These are phyloP conservation scores for Mycena galopus DNA, from an alignment of 768 basidiomycete species.

Conservation along the genomic window DNA sequence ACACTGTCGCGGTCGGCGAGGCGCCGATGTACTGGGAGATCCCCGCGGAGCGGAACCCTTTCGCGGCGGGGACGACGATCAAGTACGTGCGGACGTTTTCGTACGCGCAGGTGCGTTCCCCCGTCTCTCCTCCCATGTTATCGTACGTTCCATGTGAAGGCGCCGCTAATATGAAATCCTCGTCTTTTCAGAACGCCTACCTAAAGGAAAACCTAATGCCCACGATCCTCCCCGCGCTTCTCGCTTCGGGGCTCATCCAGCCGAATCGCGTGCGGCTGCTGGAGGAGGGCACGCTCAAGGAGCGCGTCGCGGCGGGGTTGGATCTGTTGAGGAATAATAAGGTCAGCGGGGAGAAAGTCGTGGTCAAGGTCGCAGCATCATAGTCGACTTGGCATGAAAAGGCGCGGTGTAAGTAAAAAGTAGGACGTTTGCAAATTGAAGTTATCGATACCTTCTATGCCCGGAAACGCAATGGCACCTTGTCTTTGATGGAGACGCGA, in stretches of 20 bases:
- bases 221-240: constrained; percentile 58
- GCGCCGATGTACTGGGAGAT: constrained; percentile 14
- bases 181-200: constrained; percentile 49
- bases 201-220: constrained; percentile 60
- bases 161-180: background rate
- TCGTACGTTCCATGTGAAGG: too few relatives aligned
- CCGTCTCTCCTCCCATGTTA: background rate
- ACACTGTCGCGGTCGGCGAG: constrained; percentile 27
- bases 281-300: constrained; percentile 57
- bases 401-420: too few relatives aligned
- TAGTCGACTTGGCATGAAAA: too few relatives aligned
- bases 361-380: constrained; percentile 41
- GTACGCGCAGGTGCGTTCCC: constrained; percentile 8
- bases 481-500: too few relatives aligned
- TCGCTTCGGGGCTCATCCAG: constrained; percentile 53
- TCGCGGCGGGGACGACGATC: constrained; percentile 45
- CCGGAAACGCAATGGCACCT: too few relatives aligned
- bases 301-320: constrained; percentile 57
- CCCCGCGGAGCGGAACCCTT: constrained; percentile 12
- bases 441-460: too few relatives aligned
- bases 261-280: constrained; percentile 57
- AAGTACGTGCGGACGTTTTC: constrained; percentile 48
- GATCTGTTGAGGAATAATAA: constrained; percentile 61
- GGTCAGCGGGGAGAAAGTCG: constrained; percentile 64
- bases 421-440: too few relatives aligned